These are phyloP conservation scores for Acanthamoeba royreba DNA, from an alignment of 208 protist species.

Conservation along the genomic window DNA sequence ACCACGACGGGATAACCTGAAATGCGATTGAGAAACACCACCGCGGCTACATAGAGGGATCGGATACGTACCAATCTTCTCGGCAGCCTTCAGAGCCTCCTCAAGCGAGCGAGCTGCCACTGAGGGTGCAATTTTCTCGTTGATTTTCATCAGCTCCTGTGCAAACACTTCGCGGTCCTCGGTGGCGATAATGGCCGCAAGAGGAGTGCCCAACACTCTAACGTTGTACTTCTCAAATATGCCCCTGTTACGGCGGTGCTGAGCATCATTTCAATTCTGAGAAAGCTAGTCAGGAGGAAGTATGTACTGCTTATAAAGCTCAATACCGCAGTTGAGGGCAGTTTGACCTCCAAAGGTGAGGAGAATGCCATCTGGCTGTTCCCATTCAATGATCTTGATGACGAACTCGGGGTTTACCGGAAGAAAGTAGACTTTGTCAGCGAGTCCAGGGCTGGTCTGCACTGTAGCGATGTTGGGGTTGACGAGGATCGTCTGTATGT, in stretches of 20 bases:
- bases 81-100: constrained; percentile 76
- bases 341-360: constrained; percentile 98
- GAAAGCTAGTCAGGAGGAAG: background rate
- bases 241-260: constrained; percentile 66
- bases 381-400: constrained; percentile 91
- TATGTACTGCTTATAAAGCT: constrained; percentile 83
- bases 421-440: constrained; percentile 96
- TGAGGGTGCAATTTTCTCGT: constrained; percentile 84
- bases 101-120: constrained; percentile 69
- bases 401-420: constrained; percentile 93
- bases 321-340: constrained; percentile 97
- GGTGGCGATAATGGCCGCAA: constrained; percentile 93
- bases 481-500: constrained; percentile 95
- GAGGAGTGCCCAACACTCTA: constrained; percentile 93
- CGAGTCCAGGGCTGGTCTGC: constrained; percentile 95
- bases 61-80: constrained; percentile 65
- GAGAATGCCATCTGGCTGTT: constrained; percentile 85
- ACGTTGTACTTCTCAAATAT: constrained; percentile 91
- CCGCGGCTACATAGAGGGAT: constrained; percentile 46
- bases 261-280: no score
- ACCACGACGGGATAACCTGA: constrained; percentile 97
- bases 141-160: constrained; percentile 93
- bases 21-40: background rate
- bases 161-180: constrained; percentile 97
- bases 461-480: constrained; percentile 99